Base-by-base conservation (phyloP, 139 green algal species). In the Chlamydomonas asymmetrica region DNA sequence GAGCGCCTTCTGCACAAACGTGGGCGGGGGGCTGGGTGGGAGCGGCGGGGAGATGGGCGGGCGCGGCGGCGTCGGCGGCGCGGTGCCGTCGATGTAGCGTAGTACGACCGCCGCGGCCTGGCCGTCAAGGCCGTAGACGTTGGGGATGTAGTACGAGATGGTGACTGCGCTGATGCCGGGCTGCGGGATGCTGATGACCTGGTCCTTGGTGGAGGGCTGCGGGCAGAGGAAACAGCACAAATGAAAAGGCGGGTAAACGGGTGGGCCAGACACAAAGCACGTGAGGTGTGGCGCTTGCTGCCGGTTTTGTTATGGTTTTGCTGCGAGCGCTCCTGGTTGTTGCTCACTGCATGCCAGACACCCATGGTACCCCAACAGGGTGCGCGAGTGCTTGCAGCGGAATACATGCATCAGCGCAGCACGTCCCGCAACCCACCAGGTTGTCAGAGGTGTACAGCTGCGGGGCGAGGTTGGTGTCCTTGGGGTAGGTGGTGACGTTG, bases 51-150 rank as follows among this genome's bases (percentile, higher is more conserved):
- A 20, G 6, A 8, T 9, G 23, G 56, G 56, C n/a, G 70, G 70
- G 29, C 8, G 1, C 5, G 70, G 56, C 39, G 56, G 40, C 3
- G 4, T 9, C 25, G 56, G 56, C 8, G 18, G 1, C 29, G 59
- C 4, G 6, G 40, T 38, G 40, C 57, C 70, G n/a, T 25, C 22
- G 8, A 61, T 18, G 54, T 57, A 40, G 31, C 70, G 70, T 31
- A 76, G 29, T 20, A 76, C n/a, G 5, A 63, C 27, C 8, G 70
- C 70, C 2, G 70, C 70, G 3, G 70, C 56, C 56, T 68, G 40
- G 31, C 70, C 70, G 57, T 76, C 70, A 10, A 49, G 23, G 20
- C 60, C 56, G 4, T 5, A 76, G 2, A 50, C n/a, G 3, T 29
- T 29, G 4, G 70, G 70, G 22, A 76, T 49, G 39, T 38, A 61